These are phyloP conservation scores for Tolypocladium capitatum DNA, from an alignment of 2,329 filamentous ascomycete species.

Conservation along the genomic window DNA sequence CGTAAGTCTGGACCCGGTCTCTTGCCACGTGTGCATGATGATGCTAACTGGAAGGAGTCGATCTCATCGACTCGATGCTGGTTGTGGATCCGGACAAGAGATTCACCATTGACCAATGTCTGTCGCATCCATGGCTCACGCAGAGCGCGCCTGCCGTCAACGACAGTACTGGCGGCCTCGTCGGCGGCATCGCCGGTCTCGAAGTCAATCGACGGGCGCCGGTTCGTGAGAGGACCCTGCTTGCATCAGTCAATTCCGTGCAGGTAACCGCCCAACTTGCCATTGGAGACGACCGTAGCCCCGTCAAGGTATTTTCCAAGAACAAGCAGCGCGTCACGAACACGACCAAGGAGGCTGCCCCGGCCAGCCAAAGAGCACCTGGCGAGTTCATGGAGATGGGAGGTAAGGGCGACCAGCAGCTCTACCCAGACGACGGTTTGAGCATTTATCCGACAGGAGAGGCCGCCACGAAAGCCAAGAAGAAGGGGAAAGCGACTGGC, in stretches of 20 bases:
- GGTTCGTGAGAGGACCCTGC: slow-evolving; percentile 68
- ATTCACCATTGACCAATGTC: slow-evolving; percentile 79
- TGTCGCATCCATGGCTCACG: slow-evolving; percentile 82
- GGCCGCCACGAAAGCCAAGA: slow-evolving; percentile 14
- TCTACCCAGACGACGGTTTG: slow-evolving; percentile 53
- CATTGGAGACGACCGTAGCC: slow-evolving; percentile 39
- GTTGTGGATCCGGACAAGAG: slow-evolving; percentile 73
- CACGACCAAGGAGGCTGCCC: slow-evolving; percentile 45
- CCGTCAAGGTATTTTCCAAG: slow-evolving; percentile 64
- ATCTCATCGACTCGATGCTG: slow-evolving; percentile 91
- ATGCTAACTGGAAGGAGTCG: slow-evolving; percentile 30
- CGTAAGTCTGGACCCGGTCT: slow-evolving; percentile 26
- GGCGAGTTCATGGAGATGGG: slow-evolving; percentile 75
- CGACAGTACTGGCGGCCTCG: slow-evolving; percentile 86
- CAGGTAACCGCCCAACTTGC: slow-evolving; percentile 39
- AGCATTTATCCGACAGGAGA: slow-evolving; percentile 34
- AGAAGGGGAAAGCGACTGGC: slow-evolving; percentile 14
- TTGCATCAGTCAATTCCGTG: slow-evolving; percentile 71
- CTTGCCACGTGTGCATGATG: not conserved
- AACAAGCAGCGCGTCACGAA: slow-evolving; percentile 36
- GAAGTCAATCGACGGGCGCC: slow-evolving; percentile 76
- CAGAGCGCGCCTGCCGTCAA: slow-evolving; percentile 45
- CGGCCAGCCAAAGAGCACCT: slow-evolving; percentile 52
- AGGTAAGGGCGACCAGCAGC: slow-evolving; percentile 67
- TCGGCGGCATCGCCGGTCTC: slow-evolving; percentile 69